Evolutionary conservation across 345 rosid genomes (phyloP), one percentile per base, ranked within the genome.

Genomic region (Brassica napus): DNA sequence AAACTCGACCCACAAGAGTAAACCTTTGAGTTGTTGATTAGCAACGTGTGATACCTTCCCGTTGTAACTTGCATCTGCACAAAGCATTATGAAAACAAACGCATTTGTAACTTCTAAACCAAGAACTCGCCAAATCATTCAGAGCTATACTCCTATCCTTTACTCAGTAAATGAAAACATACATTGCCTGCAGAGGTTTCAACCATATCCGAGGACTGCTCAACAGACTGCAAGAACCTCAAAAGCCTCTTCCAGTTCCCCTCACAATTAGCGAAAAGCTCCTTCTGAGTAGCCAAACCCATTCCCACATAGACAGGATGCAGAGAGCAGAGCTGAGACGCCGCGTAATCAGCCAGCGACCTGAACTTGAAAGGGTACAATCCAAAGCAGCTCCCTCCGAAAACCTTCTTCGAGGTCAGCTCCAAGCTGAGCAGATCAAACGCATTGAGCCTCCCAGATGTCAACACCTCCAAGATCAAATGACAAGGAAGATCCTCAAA

Each of bases 51-150:
- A 85, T 91, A 88, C 85, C 86, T 91, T 78, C 98, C 98, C 0
- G 98, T 92, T 57, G 98, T 90, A 67, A 92, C 81, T 90, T 91
- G 98, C 98, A 94, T 90, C 98, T 92, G 92, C 85, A 69, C 32
- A 84, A 72, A 58, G 54, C 62, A 73, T 0, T 2, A 28, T 28
- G 14, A 78, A 78, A 75, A 74, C 4, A 21, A 72, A 77, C 12
- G 52, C 79, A 69, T 47, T 54, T n/a, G 73, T 62, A 47, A 81
- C 39, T 1, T 42, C 52, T 12, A 28, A 68, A 59, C 28, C 58
- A 73, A 79, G 74, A 18, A 24, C 3, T 28, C 30, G 32, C 44
- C 11, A 32, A 21, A 18, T 63, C 42, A 9, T 15, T 62, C 58
- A 47, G 47, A 42, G 72, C 76, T 47, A 52, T 26, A 68, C 23